A percentile compares a stretch with the other conserved stretches of the same genome.
These are phyloP conservation scores for Lenzites betulinus DNA, from an alignment of 768 basidiomycete genomes.

Conservation along the genomic window DNA sequence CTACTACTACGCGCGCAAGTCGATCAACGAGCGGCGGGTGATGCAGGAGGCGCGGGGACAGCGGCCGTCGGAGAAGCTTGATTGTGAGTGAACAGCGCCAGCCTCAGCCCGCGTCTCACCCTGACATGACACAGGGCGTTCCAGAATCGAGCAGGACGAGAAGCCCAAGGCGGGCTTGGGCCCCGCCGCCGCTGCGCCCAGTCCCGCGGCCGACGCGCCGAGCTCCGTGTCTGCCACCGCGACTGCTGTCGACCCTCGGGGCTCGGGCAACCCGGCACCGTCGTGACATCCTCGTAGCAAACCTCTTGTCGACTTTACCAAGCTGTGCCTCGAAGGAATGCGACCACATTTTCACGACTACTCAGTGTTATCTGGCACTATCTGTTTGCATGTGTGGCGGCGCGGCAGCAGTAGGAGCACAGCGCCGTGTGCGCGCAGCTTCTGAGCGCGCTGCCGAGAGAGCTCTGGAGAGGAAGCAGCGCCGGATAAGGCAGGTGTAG, in stretches of 20 bases:
- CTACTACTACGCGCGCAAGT: conserved; percentile 40
- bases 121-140: conserved; percentile 11
- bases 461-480: neutral
- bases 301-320: neutral
- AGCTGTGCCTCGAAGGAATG: neutral
- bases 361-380: neutral
- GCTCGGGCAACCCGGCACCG: neutral
- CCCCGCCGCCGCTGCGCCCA: neutral
- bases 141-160: conserved; percentile 17
- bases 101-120: neutral
- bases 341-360: neutral
- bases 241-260: neutral
- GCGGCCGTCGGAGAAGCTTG: conserved; percentile 36
- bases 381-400: neutral
- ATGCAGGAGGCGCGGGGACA: conserved; percentile 34
- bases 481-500: conserved; percentile 12
- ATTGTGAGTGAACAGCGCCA: conserved; percentile 29
- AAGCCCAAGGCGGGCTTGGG: neutral
- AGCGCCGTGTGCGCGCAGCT: neutral
- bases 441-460: neutral
- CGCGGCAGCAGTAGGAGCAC: too few relatives aligned
- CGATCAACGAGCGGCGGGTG: conserved; percentile 38
- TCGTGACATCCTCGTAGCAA: neutral
- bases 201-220: neutral
- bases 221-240: neutral